Evolutionary conservation across 139 green algal species (phyloP).

Genomic region (Dunaliella primolecta): DNA sequence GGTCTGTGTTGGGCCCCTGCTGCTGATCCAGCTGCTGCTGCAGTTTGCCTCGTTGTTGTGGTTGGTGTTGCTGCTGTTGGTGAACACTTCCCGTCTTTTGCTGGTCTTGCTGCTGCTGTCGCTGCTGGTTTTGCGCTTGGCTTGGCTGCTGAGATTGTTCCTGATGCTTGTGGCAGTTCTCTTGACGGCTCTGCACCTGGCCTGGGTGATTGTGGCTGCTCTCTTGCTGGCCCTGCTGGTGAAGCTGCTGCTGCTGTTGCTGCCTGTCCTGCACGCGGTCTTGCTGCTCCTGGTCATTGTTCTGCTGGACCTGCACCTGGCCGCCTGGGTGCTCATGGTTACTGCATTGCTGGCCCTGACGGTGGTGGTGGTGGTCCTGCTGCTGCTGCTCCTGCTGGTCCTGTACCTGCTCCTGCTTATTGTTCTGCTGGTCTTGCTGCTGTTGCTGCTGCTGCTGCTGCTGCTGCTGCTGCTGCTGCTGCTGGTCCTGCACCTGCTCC

Average conservation of each 20-base stretch:
- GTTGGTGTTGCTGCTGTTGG: too few species aligned
- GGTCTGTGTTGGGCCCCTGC: not conserved
- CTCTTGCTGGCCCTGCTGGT: not conserved
- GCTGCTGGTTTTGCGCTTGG: not conserved
- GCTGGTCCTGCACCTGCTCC: too few species aligned
- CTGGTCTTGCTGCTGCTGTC: not conserved
- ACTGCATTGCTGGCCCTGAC: not conserved
- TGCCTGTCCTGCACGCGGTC: too few species aligned
- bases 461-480: not conserved
- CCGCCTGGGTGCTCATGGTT: not conserved
- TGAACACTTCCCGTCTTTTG: not conserved
- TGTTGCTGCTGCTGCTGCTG: not conserved
- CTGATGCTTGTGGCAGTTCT: not conserved
- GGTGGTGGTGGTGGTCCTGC: not conserved
- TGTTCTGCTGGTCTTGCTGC: not conserved
- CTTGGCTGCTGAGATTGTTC: not conserved
- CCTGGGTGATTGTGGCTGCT: not conserved
- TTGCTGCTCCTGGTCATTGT: not conserved
- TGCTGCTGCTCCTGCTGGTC: conserved; percentile 1
- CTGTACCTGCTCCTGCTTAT: not conserved
- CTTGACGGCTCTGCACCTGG: not conserved
- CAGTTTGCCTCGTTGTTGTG: not conserved
- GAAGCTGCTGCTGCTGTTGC: not conserved
- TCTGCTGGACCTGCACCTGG: not conserved
- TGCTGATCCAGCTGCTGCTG: not conserved